A percentile compares a stretch with the other conserved stretches of the same genome.
Conservation (phyloP, 805 yeast species). For the Candida bentonensis region DNA sequence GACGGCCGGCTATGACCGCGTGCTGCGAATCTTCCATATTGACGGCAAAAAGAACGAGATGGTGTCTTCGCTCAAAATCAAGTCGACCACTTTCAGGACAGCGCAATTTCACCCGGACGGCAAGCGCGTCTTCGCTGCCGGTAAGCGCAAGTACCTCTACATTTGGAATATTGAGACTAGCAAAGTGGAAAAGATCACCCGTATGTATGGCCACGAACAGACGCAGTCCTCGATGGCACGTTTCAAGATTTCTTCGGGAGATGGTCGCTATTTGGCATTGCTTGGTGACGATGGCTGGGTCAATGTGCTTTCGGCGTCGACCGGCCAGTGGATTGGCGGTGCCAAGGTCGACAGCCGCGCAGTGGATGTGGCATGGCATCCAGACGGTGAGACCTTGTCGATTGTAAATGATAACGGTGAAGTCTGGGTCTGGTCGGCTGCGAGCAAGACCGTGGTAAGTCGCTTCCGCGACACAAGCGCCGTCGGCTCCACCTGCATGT, state of each 20-base stretch:
- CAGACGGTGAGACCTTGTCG: conserved; percentile 31
- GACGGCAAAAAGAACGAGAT: conserved; percentile 76
- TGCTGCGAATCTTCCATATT: conserved; percentile 73
- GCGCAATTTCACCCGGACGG: conserved; percentile 49
- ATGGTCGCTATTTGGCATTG: conserved; percentile 60
- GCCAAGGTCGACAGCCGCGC: conserved; percentile 81
- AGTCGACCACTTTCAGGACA: conserved; percentile 66
- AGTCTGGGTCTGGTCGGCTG: conserved; percentile 70
- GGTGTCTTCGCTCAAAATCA: conserved; percentile 69
- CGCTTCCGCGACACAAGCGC: conserved; percentile 85
- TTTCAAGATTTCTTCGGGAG: conserved; percentile 54
- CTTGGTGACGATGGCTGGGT: conserved; percentile 87
- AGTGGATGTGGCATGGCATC: conserved; percentile 63
- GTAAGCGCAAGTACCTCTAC: conserved; percentile 84
- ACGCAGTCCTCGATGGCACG: conserved; percentile 79
- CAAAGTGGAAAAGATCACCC: conserved; percentile 64
- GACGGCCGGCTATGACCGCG: conserved; percentile 87
- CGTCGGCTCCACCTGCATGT: conserved; percentile 64
- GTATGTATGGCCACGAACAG: conserved; percentile 83
- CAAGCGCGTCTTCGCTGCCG: conserved; percentile 61
- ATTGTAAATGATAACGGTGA: conserved; percentile 71
- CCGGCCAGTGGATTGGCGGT: conserved; percentile 79
- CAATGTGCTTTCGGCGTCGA: conserved; percentile 57
- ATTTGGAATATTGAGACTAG: conserved; percentile 78
- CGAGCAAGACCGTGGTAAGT: conserved; percentile 33